These are phyloP conservation scores for Clonostachys byssicola DNA, from an alignment of 2,329 filamentous ascomycete genomes.

Conservation along the genomic window DNA sequence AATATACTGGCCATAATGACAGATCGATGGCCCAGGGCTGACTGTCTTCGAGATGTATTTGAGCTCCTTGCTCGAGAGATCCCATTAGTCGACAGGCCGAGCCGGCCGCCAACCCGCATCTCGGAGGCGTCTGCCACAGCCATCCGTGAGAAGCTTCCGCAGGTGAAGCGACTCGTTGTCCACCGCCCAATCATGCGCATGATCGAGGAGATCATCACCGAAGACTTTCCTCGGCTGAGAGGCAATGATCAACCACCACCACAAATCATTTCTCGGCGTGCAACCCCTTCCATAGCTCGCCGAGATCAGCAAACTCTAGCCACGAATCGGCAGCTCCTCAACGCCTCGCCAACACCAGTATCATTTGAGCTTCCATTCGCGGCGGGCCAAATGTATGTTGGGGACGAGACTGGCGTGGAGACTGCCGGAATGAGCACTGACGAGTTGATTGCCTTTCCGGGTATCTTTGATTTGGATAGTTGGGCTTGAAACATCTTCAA, in stretches of 20 bases:
- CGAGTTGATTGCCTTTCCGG: slow-evolving; percentile 5
- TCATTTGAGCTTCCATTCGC: slow-evolving; percentile 5
- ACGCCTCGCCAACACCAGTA: neutral
- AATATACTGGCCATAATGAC: slow-evolving; percentile 26
- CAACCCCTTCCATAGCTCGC: neutral
- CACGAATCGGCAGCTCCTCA: neutral
- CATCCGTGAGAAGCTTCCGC: slow-evolving; percentile 7
- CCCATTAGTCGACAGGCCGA: slow-evolving; percentile 5
- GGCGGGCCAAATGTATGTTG: slow-evolving; percentile 1
- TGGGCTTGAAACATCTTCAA: too few relatives aligned
- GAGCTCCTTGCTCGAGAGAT: slow-evolving; percentile 20
- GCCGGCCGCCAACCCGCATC: slow-evolving; percentile 3
- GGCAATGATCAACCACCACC: slow-evolving; percentile 1
- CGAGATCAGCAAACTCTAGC: neutral
- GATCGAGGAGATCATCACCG: slow-evolving; percentile 7
- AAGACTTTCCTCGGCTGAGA: slow-evolving; percentile 5
- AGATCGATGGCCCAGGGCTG: slow-evolving; percentile 25
- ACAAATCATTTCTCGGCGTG: neutral
- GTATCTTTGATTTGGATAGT: slow-evolving; percentile 5
- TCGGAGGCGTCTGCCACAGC: slow-evolving; percentile 1
- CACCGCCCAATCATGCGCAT: slow-evolving; percentile 4
- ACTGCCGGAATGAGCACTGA: slow-evolving; percentile 1
- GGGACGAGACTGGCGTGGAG: neutral
- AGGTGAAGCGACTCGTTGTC: slow-evolving; percentile 5
- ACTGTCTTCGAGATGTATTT: slow-evolving; percentile 24